phyloP scores from a whole-genome alignment of 768 basidiomycete genomes.

The Pleurotus giganteus region DNA sequence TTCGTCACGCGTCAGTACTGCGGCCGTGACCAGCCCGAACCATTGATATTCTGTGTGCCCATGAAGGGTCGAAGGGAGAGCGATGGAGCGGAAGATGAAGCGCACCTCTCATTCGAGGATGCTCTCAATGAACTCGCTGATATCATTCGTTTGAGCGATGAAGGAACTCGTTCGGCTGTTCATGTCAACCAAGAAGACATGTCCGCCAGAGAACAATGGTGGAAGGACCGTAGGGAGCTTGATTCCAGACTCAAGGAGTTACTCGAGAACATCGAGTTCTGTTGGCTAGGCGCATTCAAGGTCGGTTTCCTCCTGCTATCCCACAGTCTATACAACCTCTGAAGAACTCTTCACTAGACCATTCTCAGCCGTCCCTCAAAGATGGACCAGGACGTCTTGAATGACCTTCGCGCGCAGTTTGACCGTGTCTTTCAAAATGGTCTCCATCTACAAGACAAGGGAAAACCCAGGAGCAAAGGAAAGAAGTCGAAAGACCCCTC shows the following conservation, averaged over 20 bases:
- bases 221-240: slow-evolving; percentile 75
- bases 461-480: slow-evolving; percentile 29
- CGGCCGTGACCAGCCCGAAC: slow-evolving; percentile 36
- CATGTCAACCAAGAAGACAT: slow-evolving; percentile 66
- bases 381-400: slow-evolving; percentile 42
- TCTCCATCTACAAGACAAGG: slow-evolving; percentile 58
- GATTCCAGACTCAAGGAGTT: slow-evolving; percentile 75
- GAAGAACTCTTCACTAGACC: slow-evolving; percentile 39
- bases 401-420: slow-evolving; percentile 61
- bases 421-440: slow-evolving; percentile 75
- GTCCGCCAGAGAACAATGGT: slow-evolving; percentile 76
- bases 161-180: slow-evolving; percentile 69
- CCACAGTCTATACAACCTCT: not conserved
- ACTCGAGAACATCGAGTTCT: slow-evolving; percentile 86
- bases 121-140: slow-evolving; percentile 73
- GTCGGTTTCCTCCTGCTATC: slow-evolving; percentile 38
- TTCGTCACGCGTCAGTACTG: slow-evolving; percentile 79
- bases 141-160: slow-evolving; percentile 79
- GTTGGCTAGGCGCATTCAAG: slow-evolving; percentile 98
- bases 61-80: slow-evolving; percentile 80
- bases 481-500: slow-evolving; percentile 30
- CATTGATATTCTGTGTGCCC: slow-evolving; percentile 87
- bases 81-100: slow-evolving; percentile 62
- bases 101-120: slow-evolving; percentile 70
- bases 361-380: slow-evolving; percentile 52